Conservation (phyloP, 129 eudicot species). For the Arctium minus region DNA sequence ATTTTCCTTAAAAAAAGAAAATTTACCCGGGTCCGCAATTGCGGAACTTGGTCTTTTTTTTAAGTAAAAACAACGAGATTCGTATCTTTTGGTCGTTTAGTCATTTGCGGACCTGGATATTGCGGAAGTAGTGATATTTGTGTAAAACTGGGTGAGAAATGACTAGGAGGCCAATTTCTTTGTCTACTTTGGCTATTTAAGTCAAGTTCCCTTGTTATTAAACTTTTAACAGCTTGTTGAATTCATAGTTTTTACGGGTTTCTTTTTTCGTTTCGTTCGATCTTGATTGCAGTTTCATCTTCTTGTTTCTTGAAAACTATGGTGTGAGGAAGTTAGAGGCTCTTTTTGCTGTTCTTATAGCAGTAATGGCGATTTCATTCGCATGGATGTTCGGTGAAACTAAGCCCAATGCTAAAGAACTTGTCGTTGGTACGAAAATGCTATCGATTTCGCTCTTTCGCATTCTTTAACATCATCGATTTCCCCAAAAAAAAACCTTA, state of each 20-base stretch:
- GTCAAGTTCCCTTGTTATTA: neutral
- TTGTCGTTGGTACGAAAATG: constrained; percentile 57
- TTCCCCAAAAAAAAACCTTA: neutral
- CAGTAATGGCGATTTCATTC: constrained; percentile 84
- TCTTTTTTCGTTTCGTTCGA: neutral
- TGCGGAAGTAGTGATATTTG: no score
- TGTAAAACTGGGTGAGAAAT: no score
- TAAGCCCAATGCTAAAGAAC: constrained; percentile 76
- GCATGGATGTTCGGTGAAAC: constrained; percentile 99
- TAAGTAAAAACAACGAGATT: no score
- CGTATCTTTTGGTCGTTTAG: no score
- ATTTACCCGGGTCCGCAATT: no score
- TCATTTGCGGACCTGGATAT: no score
- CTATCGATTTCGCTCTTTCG: neutral
- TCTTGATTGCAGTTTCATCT: constrained; percentile 68
- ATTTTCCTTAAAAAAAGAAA: no score
- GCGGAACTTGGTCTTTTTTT: no score
- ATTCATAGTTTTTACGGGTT: neutral
- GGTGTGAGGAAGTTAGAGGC: constrained; percentile 93
- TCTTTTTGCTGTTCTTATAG: constrained; percentile 87
- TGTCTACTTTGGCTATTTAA: no score
- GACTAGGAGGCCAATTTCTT: no score
- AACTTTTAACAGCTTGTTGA: neutral
- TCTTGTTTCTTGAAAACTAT: constrained; percentile 86
- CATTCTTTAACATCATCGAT: neutral